Conservation (phyloP, 2,329 filamentous ascomycete genomes). For the Metarhizium sp. region DNA sequence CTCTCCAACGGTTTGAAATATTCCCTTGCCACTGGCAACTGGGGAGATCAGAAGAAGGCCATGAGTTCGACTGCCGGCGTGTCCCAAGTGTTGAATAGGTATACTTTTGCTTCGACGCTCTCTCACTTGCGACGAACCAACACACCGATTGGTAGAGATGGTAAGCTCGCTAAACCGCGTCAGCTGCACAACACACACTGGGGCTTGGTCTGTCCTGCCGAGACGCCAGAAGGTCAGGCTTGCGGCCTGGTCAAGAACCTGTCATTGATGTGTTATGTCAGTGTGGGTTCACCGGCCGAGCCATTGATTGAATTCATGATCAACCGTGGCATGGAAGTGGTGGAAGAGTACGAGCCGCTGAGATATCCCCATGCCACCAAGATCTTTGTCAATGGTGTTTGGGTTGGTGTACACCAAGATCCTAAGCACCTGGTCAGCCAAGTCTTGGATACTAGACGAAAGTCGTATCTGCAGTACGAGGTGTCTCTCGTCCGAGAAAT, state of each 20-base stretch:
- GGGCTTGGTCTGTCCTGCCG: slow-evolving; percentile 93
- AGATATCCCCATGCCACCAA: slow-evolving; percentile 89
- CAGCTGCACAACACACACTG: slow-evolving; percentile 98
- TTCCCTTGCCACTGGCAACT: slow-evolving; percentile 94
- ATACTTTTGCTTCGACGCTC: slow-evolving; percentile 91
- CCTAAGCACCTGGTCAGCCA: slow-evolving; percentile 75
- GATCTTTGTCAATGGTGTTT: slow-evolving; percentile 95
- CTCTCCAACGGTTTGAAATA: slow-evolving; percentile 94
- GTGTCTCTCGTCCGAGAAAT: slow-evolving; percentile 95
- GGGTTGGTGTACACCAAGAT: slow-evolving; percentile 92
- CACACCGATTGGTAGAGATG: slow-evolving; percentile 93
- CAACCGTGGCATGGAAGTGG: slow-evolving; percentile 86
- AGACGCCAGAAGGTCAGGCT: slow-evolving; percentile 96
- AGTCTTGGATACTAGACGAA: slow-evolving; percentile 68
- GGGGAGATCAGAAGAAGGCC: slow-evolving; percentile 99
- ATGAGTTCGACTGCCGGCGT: slow-evolving; percentile 92
- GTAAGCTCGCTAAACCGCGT: slow-evolving; percentile 94
- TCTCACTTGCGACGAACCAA: slow-evolving; percentile 97
- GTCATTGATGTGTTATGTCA: slow-evolving; percentile 97
- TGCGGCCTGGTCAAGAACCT: slow-evolving; percentile 98
- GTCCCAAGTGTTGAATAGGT: slow-evolving; percentile 94
- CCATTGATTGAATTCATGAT: slow-evolving; percentile 95
- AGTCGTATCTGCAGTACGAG: slow-evolving; percentile 79
- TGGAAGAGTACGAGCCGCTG: slow-evolving; percentile 87
- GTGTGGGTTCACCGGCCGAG: slow-evolving; percentile 82